Evolutionary conservation across 2,329 filamentous ascomycete species (phyloP).

Genomic region (Myriangium duriaei): DNA sequence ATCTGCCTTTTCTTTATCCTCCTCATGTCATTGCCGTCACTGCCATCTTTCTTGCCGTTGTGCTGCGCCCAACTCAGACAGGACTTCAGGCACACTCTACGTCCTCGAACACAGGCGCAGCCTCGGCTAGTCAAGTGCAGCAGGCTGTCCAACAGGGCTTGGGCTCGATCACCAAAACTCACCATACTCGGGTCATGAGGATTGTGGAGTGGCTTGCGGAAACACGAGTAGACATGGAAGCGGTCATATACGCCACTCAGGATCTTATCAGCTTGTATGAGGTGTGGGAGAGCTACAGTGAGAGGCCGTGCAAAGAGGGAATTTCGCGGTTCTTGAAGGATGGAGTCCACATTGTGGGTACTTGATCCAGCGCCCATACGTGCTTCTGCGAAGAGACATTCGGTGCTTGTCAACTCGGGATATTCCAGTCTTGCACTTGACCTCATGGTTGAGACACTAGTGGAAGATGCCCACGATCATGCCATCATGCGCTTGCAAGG

Average conservation of each 20-base stretch:
- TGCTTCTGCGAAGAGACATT: no score
- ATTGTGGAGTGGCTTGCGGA: conserved; percentile 75
- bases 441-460: no score
- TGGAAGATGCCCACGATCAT: no score
- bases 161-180: conserved; percentile 15
- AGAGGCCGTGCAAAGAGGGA: conserved; percentile 52
- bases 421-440: no score
- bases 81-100: conserved; percentile 32
- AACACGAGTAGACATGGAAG: conserved; percentile 71
- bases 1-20: conserved; percentile 71
- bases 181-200: conserved; percentile 16
- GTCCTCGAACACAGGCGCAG: conserved; percentile 16
- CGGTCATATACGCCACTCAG: conserved; percentile 78
- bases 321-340: conserved; percentile 51
- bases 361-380: no score
- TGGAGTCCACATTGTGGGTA: conserved; percentile 26
- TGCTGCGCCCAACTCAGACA: conserved; percentile 55
- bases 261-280: conserved; percentile 87
- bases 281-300: conserved; percentile 53
- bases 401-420: no score
- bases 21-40: conserved; percentile 85
- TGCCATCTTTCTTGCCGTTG: conserved; percentile 71
- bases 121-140: conserved; percentile 11
- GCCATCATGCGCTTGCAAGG: no score
- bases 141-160: conserved; percentile 18